Base-by-base conservation (phyloP, 257 asterid genomes). In the Mitragyna speciosa region DNA sequence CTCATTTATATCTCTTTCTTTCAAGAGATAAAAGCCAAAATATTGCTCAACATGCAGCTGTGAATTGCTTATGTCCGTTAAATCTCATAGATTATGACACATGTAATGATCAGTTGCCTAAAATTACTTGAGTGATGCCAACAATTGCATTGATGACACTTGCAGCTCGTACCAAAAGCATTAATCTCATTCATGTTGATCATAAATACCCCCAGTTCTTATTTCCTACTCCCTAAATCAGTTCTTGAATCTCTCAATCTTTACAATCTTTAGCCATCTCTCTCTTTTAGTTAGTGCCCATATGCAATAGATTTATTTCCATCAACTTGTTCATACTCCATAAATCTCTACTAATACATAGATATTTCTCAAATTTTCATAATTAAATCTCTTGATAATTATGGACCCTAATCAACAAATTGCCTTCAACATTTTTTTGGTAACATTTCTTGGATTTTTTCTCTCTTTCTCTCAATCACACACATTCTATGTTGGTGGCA, bases 401-500 rank as follows among this genome's bases (percentile, higher is more conserved):
- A 76, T 80, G 80, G 82, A 61, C 74, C 64, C n/a, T 45, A 24
- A 47, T 17, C 64, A 17, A 1, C 41, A 20, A 17, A 65, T 51
- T 6, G n/a, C 51, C 41, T 30, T 69, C 17, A 58, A 30, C 7
- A n/a, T 78, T 66, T 76, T 47, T 26, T 69, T 77, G 52, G 76
- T 43, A 43, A 19, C 76, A 0, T 24, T 75, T 41, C 4, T 84
- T 33, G 69, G 87, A 20, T 66, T 74, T 28, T 4, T 52, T 4
- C 56, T 56, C 48, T 58, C 26, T 22, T 63, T 65, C 1, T 48
- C 73, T 45, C 74, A 77, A 66, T 82, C 81, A 30, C 43, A 63
- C 12, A 80, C 67, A 4, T 85, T 85, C 54, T 69, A 78, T 14
- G 87, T 71, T 56, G 90, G 87, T 59, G 90, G 82, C 17, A 73